Evolutionary conservation across 78 protist genomes (phyloP).

Genomic region (Dictyostelium discoideum): dicty_2.7 NC_007088.5:1874001-1874500

Average conservation of each 20-base stretch:
- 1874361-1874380: not conserved
- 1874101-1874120: not conserved
- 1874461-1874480: not conserved
- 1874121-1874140: not conserved
- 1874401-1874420: not conserved
- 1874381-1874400: not conserved
- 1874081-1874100: not conserved
- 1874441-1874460: not conserved
- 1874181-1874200: not conserved
- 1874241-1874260: not conserved
- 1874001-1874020: not conserved
- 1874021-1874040: not conserved
- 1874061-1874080: not conserved
- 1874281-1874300: not conserved
- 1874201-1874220: not conserved
- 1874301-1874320: not conserved
- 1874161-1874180: not conserved
- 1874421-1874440: not conserved
- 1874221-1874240: not conserved
- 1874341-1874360: not conserved
- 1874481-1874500: not conserved
- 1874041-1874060: not conserved
- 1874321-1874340: not conserved
- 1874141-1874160: not conserved
- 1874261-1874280: not conserved